Percentiles rank a stretch among this genome's conserved stretches.
phyloP scores from a whole-genome alignment of 139 green algal genomes.

The Tetradesmus obliquus region DNA sequence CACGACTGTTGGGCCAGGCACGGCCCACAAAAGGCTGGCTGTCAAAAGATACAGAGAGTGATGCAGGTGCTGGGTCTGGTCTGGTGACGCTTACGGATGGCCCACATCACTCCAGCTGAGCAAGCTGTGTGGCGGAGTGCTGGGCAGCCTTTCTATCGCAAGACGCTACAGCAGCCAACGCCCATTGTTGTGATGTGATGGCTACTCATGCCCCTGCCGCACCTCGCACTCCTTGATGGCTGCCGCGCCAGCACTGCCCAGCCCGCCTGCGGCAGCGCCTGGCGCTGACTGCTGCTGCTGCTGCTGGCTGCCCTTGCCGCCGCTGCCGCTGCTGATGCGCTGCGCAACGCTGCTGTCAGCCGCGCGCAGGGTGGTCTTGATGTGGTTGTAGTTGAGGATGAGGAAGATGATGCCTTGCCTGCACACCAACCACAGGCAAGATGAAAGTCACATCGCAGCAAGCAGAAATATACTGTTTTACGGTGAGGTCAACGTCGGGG shows the following conservation, averaged over 20 bases:
- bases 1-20: too few species aligned
- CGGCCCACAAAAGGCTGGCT: too few species aligned
- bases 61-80: too few species aligned
- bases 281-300: constrained; percentile 1
- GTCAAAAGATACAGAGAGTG: too few species aligned
- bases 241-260: constrained; percentile 66
- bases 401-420: constrained; percentile 91
- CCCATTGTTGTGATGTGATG: too few species aligned
- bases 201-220: background rate
- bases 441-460: background rate
- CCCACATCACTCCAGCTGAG: too few species aligned
- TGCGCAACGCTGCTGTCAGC: constrained; percentile 20
- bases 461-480: too few species aligned
- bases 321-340: constrained; percentile 9
- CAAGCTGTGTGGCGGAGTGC: too few species aligned
- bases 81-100: too few species aligned
- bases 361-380: constrained; percentile 69
- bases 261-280: constrained; percentile 30
- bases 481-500: too few species aligned
- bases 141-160: too few species aligned
- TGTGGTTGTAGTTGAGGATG: constrained; percentile 91
- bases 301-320: background rate
- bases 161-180: too few species aligned
- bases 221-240: constrained; percentile 90
- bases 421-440: background rate